Conservation (phyloP, 1,284 basidiomycete genomes). For the Wolfiporia cocos region DNA sequence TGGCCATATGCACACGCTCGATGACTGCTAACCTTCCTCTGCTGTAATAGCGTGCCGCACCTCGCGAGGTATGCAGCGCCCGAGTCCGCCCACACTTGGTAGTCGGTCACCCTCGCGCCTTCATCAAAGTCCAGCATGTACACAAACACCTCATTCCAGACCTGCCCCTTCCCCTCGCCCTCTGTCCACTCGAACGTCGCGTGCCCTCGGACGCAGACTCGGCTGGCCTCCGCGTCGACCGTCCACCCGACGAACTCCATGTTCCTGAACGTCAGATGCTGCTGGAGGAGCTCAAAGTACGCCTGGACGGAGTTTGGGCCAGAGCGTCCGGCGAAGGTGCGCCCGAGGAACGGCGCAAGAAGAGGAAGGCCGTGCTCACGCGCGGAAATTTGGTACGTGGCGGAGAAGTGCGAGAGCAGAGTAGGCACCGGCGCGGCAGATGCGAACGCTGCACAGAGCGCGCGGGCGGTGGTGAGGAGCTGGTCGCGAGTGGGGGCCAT, state of each 20-base stretch:
- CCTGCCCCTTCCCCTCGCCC: constrained; percentile 34
- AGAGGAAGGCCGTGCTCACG: constrained; percentile 51
- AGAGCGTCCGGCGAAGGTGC: constrained; percentile 36
- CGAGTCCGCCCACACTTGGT: constrained; percentile 66
- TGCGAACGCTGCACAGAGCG: constrained; percentile 50
- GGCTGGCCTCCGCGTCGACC: constrained; percentile 36
- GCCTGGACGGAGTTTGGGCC: constrained; percentile 29
- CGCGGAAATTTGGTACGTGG: constrained; percentile 35
- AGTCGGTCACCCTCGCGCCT: constrained; percentile 43
- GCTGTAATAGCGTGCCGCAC: constrained; percentile 34
- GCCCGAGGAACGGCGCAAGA: constrained; percentile 57
- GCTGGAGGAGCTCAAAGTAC: constrained; percentile 46
- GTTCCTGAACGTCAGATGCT: constrained; percentile 34
- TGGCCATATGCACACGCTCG: too few relatives aligned
- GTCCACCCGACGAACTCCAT: constrained; percentile 38
- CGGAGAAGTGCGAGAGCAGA: constrained; percentile 48
- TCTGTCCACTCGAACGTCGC: constrained; percentile 51
- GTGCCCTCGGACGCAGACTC: constrained; percentile 47
- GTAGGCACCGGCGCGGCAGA: constrained; percentile 32
- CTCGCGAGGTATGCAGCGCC: constrained; percentile 58
- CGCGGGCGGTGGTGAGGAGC: constrained; percentile 39
- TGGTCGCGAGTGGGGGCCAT: constrained; percentile 18
- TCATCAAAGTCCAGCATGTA: constrained; percentile 60
- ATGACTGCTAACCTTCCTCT: constrained; percentile 16
- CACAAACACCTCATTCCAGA: constrained; percentile 59